phyloP scores from a whole-genome alignment of 345 rosid species.

The Rhizophora mangle region DNA sequence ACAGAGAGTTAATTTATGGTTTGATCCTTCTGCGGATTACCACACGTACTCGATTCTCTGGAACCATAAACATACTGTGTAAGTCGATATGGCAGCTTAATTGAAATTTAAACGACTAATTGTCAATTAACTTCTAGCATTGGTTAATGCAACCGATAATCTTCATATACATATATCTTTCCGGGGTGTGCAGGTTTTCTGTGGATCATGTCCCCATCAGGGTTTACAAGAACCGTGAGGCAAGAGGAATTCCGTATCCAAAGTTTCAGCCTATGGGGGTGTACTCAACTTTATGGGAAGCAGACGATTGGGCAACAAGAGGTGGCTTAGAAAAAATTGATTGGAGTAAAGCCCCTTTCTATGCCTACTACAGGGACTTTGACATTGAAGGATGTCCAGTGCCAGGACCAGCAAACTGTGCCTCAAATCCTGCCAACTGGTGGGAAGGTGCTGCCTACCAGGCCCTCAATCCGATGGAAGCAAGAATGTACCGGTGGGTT shows the following conservation, averaged over 20 bases:
- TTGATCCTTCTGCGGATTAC: slow-evolving; percentile 73
- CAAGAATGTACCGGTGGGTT: slow-evolving; percentile 86
- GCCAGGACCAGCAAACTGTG: slow-evolving; percentile 72
- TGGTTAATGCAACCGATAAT: neutral
- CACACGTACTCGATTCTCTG: slow-evolving; percentile 68
- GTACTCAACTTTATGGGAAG: slow-evolving; percentile 93
- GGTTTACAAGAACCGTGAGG: slow-evolving; percentile 82
- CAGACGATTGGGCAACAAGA: slow-evolving; percentile 98
- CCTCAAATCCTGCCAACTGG: slow-evolving; percentile 61
- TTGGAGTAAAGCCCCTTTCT: slow-evolving; percentile 90
- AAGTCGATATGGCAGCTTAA: slow-evolving; percentile 21
- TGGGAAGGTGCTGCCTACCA: slow-evolving; percentile 72
- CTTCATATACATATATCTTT: neutral
- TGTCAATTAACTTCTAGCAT: too few relatives aligned
- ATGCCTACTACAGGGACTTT: slow-evolving; percentile 79
- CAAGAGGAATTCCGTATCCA: slow-evolving; percentile 61
- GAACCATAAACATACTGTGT: slow-evolving; percentile 79
- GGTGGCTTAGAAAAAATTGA: slow-evolving; percentile 88
- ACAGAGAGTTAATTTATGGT: slow-evolving; percentile 91
- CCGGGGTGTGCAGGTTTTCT: slow-evolving; percentile 43
- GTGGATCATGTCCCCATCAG: slow-evolving; percentile 84
- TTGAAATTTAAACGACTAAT: too few relatives aligned
- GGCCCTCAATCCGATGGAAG: slow-evolving; percentile 62
- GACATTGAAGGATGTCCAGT: slow-evolving; percentile 84
- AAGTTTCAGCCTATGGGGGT: slow-evolving; percentile 79